Percentiles rank a stretch among this genome's conserved stretches.
Conservation (phyloP, 345 rosid species). For the Salix arbutifolia region DNA sequence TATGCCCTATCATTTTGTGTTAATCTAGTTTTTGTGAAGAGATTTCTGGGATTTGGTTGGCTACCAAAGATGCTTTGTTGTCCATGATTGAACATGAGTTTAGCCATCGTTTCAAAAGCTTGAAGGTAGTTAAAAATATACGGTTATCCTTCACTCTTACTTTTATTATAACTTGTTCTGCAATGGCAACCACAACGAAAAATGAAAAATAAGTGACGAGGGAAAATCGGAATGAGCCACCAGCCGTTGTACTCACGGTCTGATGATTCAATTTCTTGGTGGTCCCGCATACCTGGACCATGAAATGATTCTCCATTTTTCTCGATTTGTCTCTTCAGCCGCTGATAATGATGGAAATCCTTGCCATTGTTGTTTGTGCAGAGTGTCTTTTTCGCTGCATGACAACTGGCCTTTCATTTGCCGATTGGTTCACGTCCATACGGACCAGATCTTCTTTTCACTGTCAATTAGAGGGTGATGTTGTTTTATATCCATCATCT, state of each 20-base stretch:
- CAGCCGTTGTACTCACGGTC: not conserved
- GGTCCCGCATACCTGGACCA: not conserved
- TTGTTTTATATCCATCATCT: too few relatives aligned
- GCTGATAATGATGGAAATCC: not conserved
- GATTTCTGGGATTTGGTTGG: constrained; percentile 7
- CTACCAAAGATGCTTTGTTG: not conserved
- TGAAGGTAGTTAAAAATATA: not conserved
- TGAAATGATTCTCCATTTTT: not conserved
- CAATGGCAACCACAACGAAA: too few relatives aligned
- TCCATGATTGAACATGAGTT: not conserved
- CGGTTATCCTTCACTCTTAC: not conserved
- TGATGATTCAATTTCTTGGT: not conserved
- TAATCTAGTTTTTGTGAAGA: constrained; percentile 6
- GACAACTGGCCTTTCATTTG: too few relatives aligned
- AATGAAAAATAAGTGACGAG: not conserved
- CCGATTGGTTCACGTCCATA: too few relatives aligned
- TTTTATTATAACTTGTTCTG: not conserved
- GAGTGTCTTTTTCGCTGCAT: too few relatives aligned
- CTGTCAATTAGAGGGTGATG: too few relatives aligned
- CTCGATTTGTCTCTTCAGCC: too few relatives aligned
- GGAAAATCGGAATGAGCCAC: not conserved
- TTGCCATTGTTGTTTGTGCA: not conserved
- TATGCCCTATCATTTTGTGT: not conserved
- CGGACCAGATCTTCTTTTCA: too few relatives aligned
- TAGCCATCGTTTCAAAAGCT: not conserved